A percentile compares a stretch with the other conserved stretches of the same genome.
Conservation (phyloP, 371 early-diverging fungal genomes). For the Mortierella sp. region DNA sequence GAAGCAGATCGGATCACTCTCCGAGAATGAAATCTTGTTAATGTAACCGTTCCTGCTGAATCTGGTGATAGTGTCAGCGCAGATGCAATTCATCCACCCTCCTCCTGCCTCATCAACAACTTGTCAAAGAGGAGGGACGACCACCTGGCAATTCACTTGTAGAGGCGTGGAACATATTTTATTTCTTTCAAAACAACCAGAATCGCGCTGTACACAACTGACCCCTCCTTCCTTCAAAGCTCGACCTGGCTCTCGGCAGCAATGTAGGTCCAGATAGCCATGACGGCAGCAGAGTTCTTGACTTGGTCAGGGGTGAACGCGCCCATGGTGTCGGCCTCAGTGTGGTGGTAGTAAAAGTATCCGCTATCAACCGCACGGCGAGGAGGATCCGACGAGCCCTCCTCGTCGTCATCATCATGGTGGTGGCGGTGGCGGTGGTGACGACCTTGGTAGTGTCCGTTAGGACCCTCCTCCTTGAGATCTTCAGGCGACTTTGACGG, state of each 20-base stretch:
- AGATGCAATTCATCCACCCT: too few species aligned
- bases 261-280: slow-evolving; percentile 67
- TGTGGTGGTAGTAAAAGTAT: slow-evolving; percentile 66
- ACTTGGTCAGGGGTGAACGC: slow-evolving; percentile 64
- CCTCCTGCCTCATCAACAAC: too few species aligned
- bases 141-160: too few species aligned
- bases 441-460: not conserved
- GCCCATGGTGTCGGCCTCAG: slow-evolving; percentile 63
- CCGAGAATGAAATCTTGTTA: too few species aligned
- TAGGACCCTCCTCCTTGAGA: slow-evolving; percentile 22
- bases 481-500: slow-evolving; percentile 8
- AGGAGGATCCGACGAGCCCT: slow-evolving; percentile 23
- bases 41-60: too few species aligned
- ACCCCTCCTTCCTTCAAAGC: slow-evolving; percentile 11
- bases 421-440: slow-evolving; percentile 13
- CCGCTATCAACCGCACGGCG: slow-evolving; percentile 49
- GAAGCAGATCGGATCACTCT: too few species aligned
- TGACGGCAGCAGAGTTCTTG: slow-evolving; percentile 63
- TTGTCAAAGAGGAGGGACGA: too few species aligned
- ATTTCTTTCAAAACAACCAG: too few species aligned
- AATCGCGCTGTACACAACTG: too few species aligned
- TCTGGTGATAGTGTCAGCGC: too few species aligned
- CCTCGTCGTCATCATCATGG: slow-evolving; percentile 13
- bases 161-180: too few species aligned
- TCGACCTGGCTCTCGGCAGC: slow-evolving; percentile 60